phyloP scores from a whole-genome alignment of 2,329 filamentous ascomycete species.

The Shiraia sp. region DNA sequence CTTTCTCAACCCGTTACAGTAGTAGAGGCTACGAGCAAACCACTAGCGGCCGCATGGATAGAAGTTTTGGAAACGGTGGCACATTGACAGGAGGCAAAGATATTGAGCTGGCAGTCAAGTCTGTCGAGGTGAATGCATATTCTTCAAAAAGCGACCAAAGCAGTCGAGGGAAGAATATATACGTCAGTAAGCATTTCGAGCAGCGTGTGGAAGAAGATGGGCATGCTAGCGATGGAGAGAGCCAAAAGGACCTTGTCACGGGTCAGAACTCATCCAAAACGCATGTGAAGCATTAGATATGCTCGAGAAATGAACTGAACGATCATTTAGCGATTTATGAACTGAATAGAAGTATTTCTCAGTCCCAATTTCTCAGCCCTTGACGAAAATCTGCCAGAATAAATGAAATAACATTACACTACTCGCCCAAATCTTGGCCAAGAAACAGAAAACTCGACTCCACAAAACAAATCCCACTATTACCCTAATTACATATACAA shows the following conservation, averaged over 20 bases:
- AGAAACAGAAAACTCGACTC: too few relatives aligned
- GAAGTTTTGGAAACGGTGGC: constrained; percentile 5
- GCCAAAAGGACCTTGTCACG: constrained; percentile 15
- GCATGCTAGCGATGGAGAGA: constrained; percentile 9
- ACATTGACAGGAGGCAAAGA: constrained; percentile 10
- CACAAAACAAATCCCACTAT: too few relatives aligned
- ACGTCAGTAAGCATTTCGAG: constrained; percentile 15
- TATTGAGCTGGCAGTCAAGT: constrained; percentile 11
- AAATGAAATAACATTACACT: too few relatives aligned
- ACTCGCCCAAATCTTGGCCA: too few relatives aligned
- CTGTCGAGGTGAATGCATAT: constrained; percentile 7
- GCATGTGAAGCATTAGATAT: background rate
- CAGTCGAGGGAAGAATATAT: constrained; percentile 13
- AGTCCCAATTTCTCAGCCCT: too few relatives aligned
- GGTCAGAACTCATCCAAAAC: background rate
- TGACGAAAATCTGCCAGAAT: too few relatives aligned
- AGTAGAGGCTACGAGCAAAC: constrained; percentile 11
- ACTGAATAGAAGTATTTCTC: too few relatives aligned
- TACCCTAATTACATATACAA: too few relatives aligned
- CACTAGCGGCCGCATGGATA: constrained; percentile 5
- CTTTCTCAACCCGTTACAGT: constrained; percentile 16
- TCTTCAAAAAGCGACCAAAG: constrained; percentile 10
- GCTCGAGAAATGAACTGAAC: background rate
- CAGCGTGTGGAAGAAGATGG: constrained; percentile 10
- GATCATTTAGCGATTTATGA: too few relatives aligned